These are phyloP conservation scores for Amphirosellinia nigrospora DNA, from an alignment of 495 filamentous ascomycete species.

Conservation along the genomic window DNA sequence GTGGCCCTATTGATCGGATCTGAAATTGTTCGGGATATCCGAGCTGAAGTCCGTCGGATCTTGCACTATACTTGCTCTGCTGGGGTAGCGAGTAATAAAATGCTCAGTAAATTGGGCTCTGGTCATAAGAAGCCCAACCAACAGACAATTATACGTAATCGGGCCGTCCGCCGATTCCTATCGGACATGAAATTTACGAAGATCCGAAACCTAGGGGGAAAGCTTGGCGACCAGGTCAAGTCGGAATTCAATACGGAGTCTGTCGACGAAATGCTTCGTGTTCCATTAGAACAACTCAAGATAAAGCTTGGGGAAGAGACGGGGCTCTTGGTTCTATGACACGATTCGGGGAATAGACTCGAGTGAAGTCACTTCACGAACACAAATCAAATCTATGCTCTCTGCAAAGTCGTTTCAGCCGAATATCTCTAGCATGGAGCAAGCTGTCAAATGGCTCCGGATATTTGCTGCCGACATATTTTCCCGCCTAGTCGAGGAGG, in stretches of 20 bases:
- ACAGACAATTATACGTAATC: constrained; percentile 87
- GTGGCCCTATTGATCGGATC: constrained; percentile 83
- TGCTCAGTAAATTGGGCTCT: constrained; percentile 92
- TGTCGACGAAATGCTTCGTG: constrained; percentile 74
- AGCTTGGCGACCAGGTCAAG: constrained; percentile 85
- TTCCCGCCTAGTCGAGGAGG: constrained; percentile 87
- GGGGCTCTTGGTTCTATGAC: constrained; percentile 87
- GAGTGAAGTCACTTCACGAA: constrained; percentile 89
- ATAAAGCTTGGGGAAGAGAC: constrained; percentile 83
- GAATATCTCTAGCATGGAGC: constrained; percentile 77
- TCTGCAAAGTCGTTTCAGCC: constrained; percentile 95
- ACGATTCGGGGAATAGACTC: constrained; percentile 83
- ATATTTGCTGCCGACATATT: constrained; percentile 96
- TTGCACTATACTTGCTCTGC: constrained; percentile 90
- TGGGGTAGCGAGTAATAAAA: constrained; percentile 89
- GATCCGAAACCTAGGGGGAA: constrained; percentile 95
- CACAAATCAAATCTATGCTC: constrained; percentile 97
- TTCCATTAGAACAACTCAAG: constrained; percentile 79
- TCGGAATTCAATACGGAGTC: constrained; percentile 78
- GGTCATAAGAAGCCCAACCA: constrained; percentile 90
- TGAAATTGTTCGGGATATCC: constrained; percentile 82
- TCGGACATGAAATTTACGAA: constrained; percentile 91
- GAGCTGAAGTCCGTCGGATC: constrained; percentile 66
- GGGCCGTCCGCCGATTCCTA: constrained; percentile 81
- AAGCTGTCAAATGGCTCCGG: constrained; percentile 83